Evolutionary conservation across 768 basidiomycete species (phyloP), one percentile per base, ranked within the genome.

Genomic region (Mycena filopes): DNA sequence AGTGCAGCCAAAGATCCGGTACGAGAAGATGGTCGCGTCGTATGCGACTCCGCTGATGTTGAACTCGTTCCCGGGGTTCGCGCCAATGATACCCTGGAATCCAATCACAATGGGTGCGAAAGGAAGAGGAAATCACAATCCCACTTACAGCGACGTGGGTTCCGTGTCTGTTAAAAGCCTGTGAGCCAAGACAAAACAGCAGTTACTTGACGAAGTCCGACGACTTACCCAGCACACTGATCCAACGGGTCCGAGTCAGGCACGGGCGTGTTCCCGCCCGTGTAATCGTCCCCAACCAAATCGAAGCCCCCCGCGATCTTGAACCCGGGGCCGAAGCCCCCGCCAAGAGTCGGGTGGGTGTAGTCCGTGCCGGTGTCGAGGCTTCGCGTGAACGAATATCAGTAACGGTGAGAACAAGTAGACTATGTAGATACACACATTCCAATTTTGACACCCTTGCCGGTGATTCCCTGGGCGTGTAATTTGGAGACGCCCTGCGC

Each of bases 41-140:
- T 84, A 89, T 2, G 91, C 90, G 40, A 90, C 89, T 58, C 92
- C 91, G 51, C 85, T 87, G 71, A 92, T 86, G 75, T 87, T 87
- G 80, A 86, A 89, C 31, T 74, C 70, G 71, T 91, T 92, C 48
- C 77, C 83, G 1, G 86, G 84, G 65, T 87, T 77, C 13, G 87
- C 87, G 16, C 86, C 89, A 55, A 90, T 83, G 70, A 90, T 90
- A 15, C 88, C 90, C 75, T 81, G 60, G 12, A 25, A 20, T 28
- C 23, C 11, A 23, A 5, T 23, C 23, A 45, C 3, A 45, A 36
- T 9, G 11, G 72, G 40, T 69, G 66, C 23, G 43, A 47, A 5
- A 38, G 36, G 42, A 28, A 15, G 20, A 46, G 38, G n/a, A 31
- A 43, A 9, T n/a, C 23, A 66, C 6, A 3, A 41, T 43, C 23